Evolutionary conservation across 768 basidiomycete species (phyloP), one percentile per base, ranked within the genome.

Genomic region (Suillus subalutaceus): DNA sequence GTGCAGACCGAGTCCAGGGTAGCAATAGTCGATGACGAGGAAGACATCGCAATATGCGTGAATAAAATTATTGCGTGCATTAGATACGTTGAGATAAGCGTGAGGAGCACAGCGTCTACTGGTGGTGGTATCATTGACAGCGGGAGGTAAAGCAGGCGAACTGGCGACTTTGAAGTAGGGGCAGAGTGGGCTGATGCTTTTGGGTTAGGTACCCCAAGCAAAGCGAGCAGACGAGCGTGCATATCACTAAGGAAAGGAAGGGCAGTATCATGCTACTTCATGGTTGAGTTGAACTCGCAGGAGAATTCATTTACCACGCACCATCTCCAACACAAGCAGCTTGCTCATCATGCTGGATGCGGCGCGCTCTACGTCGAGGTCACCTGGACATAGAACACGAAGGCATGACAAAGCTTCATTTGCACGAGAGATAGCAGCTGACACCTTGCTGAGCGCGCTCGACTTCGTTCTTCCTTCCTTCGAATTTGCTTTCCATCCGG

Each of bases 361-460:
- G 2, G 90, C 91, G 44, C 89, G 83, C 76, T 94, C 93, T 6
- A 93, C 82, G 68, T 93, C 89, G 10, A 91, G 18, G 68, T 85
- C 84, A 3, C 78, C 80, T 0, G 83, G 78, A 55, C 75, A 78
- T 23, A 85, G 62, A 40, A 71, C 72, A 60, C 92, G 79, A 52
- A 94, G 77, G 3, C 74, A 69, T 1, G 65, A 66, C 9, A 94
- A 73, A 62, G 85, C 81, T 61, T 79, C 80, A 18, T 79, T 73
- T 0, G 85, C 85, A 20, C 81, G 44, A 40, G 40, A 64, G 20
- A 64, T 70, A 10, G 78, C 73, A 8, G 80, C 78, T 18, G 81
- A 72, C 30, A 77, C 70, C 44, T 73, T 80, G n/a, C 79, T 79
- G 18, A 66, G 75, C n/a, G 74, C 68, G 48, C 76, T 66, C 40